phyloP scores from a whole-genome alignment of 805 yeast genomes.

The Monosporozyma servazzii region DNA sequence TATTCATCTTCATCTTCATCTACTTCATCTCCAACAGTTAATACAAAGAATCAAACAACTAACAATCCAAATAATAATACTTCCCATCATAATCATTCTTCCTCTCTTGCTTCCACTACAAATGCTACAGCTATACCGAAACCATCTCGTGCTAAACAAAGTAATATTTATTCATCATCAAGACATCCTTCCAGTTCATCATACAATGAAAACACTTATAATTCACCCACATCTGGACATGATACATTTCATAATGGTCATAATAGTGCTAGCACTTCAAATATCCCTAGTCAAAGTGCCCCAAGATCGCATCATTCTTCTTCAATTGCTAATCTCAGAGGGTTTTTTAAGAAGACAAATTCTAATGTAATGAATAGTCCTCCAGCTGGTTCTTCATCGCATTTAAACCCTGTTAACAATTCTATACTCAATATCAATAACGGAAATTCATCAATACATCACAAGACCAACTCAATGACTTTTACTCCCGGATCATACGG shows the following conservation, averaged over 20 bases:
- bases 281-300: constrained; percentile 32
- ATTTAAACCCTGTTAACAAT: neutral
- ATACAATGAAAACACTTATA: constrained; percentile 17
- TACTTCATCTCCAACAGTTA: neutral
- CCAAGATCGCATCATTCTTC: constrained; percentile 49
- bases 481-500: constrained; percentile 28
- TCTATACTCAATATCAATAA: neutral
- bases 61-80: neutral
- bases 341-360: constrained; percentile 51
- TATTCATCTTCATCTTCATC: neutral
- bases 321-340: constrained; percentile 68
- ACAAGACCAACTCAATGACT: neutral
- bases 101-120: neutral
- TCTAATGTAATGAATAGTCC: constrained; percentile 4
- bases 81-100: neutral
- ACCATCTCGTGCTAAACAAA: constrained; percentile 28
- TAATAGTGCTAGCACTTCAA: neutral
- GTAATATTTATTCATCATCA: constrained; percentile 30
- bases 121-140: constrained; percentile 28
- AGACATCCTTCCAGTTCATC: constrained; percentile 26
- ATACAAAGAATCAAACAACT: neutral
- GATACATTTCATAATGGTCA: constrained; percentile 8
- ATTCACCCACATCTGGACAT: constrained; percentile 30
- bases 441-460: neutral
- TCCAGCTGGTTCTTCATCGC: neutral